phyloP scores from a whole-genome alignment of 768 basidiomycete species.

The Naganishia friedmannii region DNA sequence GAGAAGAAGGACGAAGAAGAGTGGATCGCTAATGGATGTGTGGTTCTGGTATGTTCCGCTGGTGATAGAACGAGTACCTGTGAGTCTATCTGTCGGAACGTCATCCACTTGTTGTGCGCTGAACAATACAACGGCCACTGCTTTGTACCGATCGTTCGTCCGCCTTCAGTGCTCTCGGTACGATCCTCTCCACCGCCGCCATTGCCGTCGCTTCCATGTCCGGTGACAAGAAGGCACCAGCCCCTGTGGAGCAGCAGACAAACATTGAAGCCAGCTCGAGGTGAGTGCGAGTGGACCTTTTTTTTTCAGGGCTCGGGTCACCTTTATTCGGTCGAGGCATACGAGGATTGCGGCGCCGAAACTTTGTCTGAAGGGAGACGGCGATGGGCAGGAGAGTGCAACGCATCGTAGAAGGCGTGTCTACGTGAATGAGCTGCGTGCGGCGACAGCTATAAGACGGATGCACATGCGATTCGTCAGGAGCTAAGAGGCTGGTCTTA shows the following conservation, averaged over 20 bases:
- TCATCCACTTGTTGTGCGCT: background rate
- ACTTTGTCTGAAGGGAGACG: background rate
- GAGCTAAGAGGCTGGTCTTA: too few relatives aligned
- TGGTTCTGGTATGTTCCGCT: background rate
- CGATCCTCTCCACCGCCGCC: constrained; percentile 43
- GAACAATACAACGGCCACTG: background rate
- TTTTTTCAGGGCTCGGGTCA: background rate
- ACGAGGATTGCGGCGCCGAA: background rate
- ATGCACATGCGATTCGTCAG: too few relatives aligned
- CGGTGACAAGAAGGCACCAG: constrained; percentile 38
- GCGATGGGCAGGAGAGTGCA: background rate
- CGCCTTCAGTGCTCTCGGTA: constrained; percentile 45
- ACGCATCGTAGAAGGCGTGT: background rate
- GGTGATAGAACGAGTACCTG: constrained; percentile 51
- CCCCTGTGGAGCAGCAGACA: constrained; percentile 27
- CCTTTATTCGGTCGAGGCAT: background rate
- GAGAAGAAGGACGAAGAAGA: background rate
- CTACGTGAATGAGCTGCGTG: background rate
- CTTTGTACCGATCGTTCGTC: background rate
- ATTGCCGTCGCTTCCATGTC: constrained; percentile 36
- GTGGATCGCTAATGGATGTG: background rate
- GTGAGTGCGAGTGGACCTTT: constrained; percentile 35
- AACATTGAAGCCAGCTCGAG: constrained; percentile 31
- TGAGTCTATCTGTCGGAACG: constrained; percentile 29
- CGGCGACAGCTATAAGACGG: background rate